Percentiles rank a stretch among this genome's conserved stretches.
phyloP scores from a whole-genome alignment of 2,329 filamentous ascomycete genomes.

The Cladophialophora bantiana region DNA sequence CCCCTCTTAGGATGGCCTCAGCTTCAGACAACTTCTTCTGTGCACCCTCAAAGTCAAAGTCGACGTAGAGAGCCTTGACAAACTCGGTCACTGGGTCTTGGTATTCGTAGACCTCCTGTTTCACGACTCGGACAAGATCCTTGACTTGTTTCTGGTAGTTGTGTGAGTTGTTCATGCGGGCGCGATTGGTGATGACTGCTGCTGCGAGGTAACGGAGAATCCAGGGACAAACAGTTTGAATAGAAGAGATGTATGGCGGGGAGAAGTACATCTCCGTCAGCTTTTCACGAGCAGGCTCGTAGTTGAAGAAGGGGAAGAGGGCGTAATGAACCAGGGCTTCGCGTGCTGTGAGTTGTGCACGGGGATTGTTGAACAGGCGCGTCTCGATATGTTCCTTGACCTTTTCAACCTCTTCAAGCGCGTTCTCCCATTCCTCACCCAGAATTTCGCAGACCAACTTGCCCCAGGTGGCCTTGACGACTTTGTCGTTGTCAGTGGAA shows the following conservation, averaged over 20 bases:
- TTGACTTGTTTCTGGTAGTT: constrained; percentile 98
- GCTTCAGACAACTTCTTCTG: constrained; percentile 85
- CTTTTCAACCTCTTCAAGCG: constrained; percentile 88
- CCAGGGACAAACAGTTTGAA: constrained; percentile 98
- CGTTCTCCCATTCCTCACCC: constrained; percentile 91
- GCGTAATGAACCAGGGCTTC: constrained; percentile 99
- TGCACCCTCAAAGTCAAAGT: constrained; percentile 97
- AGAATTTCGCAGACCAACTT: constrained; percentile 97
- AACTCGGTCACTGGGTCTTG: constrained; percentile 95
- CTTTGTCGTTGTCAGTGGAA: constrained; percentile 98
- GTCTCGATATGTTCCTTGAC: constrained; percentile 92
- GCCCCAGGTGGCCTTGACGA: constrained; percentile 94
- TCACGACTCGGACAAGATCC: constrained; percentile 92
- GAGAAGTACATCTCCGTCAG: constrained; percentile 98
- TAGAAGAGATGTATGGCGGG: constrained; percentile 97
- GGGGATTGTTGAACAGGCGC: constrained; percentile 92
- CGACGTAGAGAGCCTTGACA: constrained; percentile 92
- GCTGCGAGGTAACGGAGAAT: constrained; percentile 91
- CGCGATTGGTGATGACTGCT: constrained; percentile 92
- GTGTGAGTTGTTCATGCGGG: constrained; percentile 78
- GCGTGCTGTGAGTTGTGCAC: constrained; percentile 93
- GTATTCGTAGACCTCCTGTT: constrained; percentile 98
- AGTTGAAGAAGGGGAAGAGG: constrained; percentile 98
- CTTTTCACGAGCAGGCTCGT: constrained; percentile 85
- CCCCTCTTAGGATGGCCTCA: constrained; percentile 86